Evolutionary conservation across 2,329 filamentous ascomycete species (phyloP).

Genomic region (Teratosphaeria epicoccoides): DNA sequence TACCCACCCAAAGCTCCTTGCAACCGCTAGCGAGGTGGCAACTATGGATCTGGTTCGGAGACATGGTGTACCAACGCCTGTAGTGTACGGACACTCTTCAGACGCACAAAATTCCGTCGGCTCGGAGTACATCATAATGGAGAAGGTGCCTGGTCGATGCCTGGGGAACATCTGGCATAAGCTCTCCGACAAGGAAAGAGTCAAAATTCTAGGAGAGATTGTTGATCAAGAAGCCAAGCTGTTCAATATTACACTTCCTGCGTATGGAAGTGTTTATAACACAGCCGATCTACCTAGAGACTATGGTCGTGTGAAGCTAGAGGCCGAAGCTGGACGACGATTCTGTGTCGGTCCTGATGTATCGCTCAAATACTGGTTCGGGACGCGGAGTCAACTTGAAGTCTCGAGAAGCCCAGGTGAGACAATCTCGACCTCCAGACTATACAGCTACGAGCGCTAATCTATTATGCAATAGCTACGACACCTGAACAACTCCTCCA

Average conservation of each 20-base stretch:
- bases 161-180: conserved; percentile 16
- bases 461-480: conserved; percentile 2
- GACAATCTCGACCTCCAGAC: neutral
- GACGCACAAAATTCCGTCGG: conserved; percentile 9
- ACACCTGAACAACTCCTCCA: conserved; percentile 12
- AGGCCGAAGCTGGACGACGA: conserved; percentile 5
- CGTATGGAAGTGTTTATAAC: conserved; percentile 25
- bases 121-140: conserved; percentile 19
- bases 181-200: conserved; percentile 16
- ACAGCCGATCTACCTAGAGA: conserved; percentile 15
- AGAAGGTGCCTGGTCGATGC: conserved; percentile 9
- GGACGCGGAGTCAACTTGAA: conserved; percentile 16
- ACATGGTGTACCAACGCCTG: conserved; percentile 13
- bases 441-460: conserved; percentile 1
- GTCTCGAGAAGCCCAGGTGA: conserved; percentile 23
- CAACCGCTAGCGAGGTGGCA: conserved; percentile 20
- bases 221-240: conserved; percentile 22
- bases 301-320: neutral
- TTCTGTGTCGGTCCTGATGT: conserved; percentile 26
- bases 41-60: conserved; percentile 16
- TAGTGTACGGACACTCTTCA: conserved; percentile 11
- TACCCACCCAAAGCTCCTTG: conserved; percentile 10
- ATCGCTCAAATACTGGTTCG: conserved; percentile 23
- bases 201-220: conserved; percentile 17
- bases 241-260: conserved; percentile 18